Percentiles rank a stretch among this genome's conserved stretches.
Conservation (phyloP, 1,139 yeast species). For the Wickerhamiella pararugosa region DNA sequence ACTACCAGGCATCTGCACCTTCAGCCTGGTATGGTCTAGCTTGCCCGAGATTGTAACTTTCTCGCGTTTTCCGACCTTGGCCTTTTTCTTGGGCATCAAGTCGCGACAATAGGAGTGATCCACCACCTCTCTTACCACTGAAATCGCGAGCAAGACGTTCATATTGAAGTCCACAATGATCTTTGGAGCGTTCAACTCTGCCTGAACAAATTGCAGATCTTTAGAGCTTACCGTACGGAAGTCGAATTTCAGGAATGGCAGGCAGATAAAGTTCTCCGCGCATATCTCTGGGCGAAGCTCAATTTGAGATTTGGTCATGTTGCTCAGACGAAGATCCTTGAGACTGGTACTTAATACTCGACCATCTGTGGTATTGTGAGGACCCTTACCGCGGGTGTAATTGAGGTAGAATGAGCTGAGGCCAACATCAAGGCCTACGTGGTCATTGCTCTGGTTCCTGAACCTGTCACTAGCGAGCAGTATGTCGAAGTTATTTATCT, state of each 20-base stretch:
- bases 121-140: slow-evolving; percentile 16
- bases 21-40: slow-evolving; percentile 30
- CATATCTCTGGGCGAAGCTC: background rate
- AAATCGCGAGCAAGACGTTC: slow-evolving; percentile 19
- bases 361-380: slow-evolving; percentile 13
- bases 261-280: slow-evolving; percentile 14
- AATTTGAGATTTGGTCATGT: slow-evolving; percentile 1
- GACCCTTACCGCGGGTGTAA: slow-evolving; percentile 10
- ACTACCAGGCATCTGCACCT: slow-evolving; percentile 35
- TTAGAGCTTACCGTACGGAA: slow-evolving; percentile 14
- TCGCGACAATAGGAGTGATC: slow-evolving; percentile 12
- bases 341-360: slow-evolving; percentile 12
- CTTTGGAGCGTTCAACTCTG: slow-evolving; percentile 18
- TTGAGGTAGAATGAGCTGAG: slow-evolving; percentile 9
- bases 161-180: slow-evolving; percentile 19
- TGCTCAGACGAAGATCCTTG: slow-evolving; percentile 11
- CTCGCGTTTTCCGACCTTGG: background rate
- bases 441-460: slow-evolving; percentile 13
- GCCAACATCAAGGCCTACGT: slow-evolving; percentile 13
- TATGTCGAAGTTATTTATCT: slow-evolving; percentile 19
- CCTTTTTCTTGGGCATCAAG: background rate
- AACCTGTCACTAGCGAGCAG: slow-evolving; percentile 18
- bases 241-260: slow-evolving; percentile 18
- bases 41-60: slow-evolving; percentile 18
- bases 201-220: slow-evolving; percentile 8